phyloP scores from a whole-genome alignment of 305 asterid genomes.

The Striga hermonthica region DNA sequence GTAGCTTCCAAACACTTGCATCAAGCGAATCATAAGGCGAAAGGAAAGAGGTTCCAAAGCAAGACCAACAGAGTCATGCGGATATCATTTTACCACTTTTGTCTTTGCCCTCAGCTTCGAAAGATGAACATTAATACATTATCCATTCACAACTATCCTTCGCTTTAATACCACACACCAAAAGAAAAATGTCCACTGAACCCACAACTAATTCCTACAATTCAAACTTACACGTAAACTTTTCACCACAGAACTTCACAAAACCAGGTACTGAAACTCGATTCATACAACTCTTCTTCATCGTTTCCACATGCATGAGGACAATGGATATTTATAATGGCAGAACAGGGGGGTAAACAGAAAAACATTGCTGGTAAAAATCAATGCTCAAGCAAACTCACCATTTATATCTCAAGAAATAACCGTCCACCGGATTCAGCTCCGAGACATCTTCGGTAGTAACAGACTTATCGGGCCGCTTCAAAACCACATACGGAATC shows the following conservation, averaged over 20 bases:
- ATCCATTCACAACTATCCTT: slow-evolving; percentile 14
- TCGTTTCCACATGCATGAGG: background rate
- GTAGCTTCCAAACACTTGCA: slow-evolving; percentile 26
- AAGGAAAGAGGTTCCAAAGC: background rate
- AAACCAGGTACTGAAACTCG: slow-evolving; percentile 9
- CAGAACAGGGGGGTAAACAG: background rate
- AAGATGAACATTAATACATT: slow-evolving; percentile 6
- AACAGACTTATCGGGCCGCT: slow-evolving; percentile 51
- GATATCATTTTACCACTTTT: slow-evolving; percentile 11
- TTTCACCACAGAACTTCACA: background rate
- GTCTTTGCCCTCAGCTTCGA: slow-evolving; percentile 2
- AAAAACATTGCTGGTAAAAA: background rate
- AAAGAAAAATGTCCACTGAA: slow-evolving; percentile 4
- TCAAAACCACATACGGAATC: slow-evolving; percentile 64
- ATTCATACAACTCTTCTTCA: slow-evolving; percentile 7
- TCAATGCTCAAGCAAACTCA: slow-evolving; percentile 30
- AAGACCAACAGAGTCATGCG: background rate
- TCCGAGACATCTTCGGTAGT: slow-evolving; percentile 58
- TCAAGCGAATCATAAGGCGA: background rate
- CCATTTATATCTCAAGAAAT: slow-evolving; percentile 71
- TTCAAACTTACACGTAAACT: background rate
- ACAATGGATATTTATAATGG: background rate
- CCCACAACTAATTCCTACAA: slow-evolving; percentile 5
- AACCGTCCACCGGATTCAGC: slow-evolving; percentile 53
- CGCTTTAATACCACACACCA: background rate